Evolutionary conservation across 768 basidiomycete genomes (phyloP), one percentile per base, ranked within the genome.

Genomic region (Fibroporia radiculosa): DNA sequence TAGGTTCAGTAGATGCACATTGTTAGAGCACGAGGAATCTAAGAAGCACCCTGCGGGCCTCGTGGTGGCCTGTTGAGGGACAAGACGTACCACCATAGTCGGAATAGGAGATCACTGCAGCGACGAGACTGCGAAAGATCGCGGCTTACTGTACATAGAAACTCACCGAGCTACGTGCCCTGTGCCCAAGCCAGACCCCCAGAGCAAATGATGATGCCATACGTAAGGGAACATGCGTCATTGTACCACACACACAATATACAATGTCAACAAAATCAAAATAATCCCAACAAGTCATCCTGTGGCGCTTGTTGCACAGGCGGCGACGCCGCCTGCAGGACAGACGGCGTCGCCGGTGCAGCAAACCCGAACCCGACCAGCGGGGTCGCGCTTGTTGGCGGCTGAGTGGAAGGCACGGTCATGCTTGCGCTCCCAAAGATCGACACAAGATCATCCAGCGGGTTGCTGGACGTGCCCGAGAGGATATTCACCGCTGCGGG

Each of bases 391-490:
- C 28, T 32, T 31, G 32, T 53, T 18, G 45, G 45, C 28, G 47
- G 24, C 48, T 52, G 44, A 32, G 53, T 48, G 45, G 50, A 55
- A 14, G 44, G 46, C 10, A 58, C 59, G 44, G 55, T 58, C 18
- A 65, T 62, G 50, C 66, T 60, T 51, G 69, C 57, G 57, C 67
- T 56, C 13, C 89, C 90, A 60, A 96, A 96, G 53, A 96, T 88
- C 6, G 91, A 93, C 19, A 93, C 91, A 10, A 96, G 74, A 61
- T 96, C 92, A 62, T 95, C 92, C 34, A 95, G 70, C 1, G 93
- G 93, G 60, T 96, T 96, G 48, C 75, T 75, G 12, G 90, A 91
- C 20, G 85, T 84, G 4, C 85, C 86, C 2, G 82, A 73, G 13
- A 92, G 71, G 23, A 89, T 71, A 51, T 74, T 88, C 14, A 80